These are phyloP conservation scores for Cadophora gregata DNA, from an alignment of 2,329 filamentous ascomycete genomes.

Conservation along the genomic window DNA sequence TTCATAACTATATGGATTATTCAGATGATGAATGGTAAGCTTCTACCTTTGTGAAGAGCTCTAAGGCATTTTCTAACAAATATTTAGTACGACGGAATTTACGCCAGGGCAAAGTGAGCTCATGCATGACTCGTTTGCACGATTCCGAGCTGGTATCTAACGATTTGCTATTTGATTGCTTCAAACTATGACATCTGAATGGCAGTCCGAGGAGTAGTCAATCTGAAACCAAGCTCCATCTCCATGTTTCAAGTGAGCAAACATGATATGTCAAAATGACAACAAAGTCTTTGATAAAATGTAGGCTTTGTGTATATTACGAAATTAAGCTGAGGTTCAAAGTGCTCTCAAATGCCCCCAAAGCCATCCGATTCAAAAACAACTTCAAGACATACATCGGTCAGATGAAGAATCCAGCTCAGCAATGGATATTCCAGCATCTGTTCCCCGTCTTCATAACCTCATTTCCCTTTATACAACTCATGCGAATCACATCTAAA, in stretches of 20 bases:
- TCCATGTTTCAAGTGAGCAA: too few species aligned
- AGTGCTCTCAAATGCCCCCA: neutral
- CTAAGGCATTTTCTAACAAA: neutral
- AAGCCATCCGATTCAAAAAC: neutral
- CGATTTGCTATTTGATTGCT: neutral
- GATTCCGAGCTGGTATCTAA: neutral
- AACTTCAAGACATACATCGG: neutral
- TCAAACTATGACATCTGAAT: neutral
- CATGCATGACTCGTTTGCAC: neutral
- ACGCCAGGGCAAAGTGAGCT: neutral
- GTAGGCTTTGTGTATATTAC: neutral
- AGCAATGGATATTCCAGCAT: too few species aligned
- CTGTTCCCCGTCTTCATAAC: too few species aligned
- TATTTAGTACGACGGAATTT: neutral
- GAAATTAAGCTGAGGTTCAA: neutral
- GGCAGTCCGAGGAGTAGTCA: too few species aligned
- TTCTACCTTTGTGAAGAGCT: neutral
- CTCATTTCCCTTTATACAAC: neutral
- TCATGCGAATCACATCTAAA: neutral
- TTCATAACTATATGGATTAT: slow-evolving; percentile 20
- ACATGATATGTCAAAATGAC: too few species aligned
- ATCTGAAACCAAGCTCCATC: too few species aligned
- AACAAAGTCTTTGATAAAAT: neutral
- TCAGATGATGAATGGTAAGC: slow-evolving; percentile 10
- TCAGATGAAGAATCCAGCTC: neutral